phyloP scores from a whole-genome alignment of 768 basidiomycete species.

The Leccinum fibrillosum region DNA sequence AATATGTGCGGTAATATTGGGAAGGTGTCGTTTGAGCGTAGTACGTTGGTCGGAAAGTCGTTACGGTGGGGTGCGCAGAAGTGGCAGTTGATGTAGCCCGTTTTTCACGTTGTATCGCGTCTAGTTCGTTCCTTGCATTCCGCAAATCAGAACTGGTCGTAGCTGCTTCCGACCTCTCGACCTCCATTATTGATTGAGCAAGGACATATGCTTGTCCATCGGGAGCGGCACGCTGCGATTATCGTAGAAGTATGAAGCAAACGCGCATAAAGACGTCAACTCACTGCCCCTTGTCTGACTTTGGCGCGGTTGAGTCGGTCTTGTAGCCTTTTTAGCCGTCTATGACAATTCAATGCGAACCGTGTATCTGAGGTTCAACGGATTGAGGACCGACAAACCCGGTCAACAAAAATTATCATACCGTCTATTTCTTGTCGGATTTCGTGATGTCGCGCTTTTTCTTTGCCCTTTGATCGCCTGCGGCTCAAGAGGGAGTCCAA shows the following conservation, averaged over 20 bases:
- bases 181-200: constrained; percentile 61
- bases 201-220: constrained; percentile 64
- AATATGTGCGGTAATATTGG: constrained; percentile 63
- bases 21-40: constrained; percentile 37
- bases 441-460: constrained; percentile 48
- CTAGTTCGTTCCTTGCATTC: constrained; percentile 58
- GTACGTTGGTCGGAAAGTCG: constrained; percentile 40
- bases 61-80: constrained; percentile 31
- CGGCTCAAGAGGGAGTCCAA: constrained; percentile 32
- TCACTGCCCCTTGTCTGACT: constrained; percentile 55
- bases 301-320: constrained; percentile 55
- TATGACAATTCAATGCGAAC: constrained; percentile 65
- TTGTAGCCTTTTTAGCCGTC: constrained; percentile 52
- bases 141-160: constrained; percentile 58
- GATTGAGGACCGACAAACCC: constrained; percentile 2
- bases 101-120: constrained; percentile 68
- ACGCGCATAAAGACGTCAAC: constrained; percentile 15
- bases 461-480: constrained; percentile 55
- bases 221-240: constrained; percentile 52
- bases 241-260: neutral
- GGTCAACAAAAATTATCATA: constrained; percentile 23
- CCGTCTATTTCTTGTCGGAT: constrained; percentile 51
- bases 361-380: constrained; percentile 50
- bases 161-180: constrained; percentile 61
- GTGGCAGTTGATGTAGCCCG: constrained; percentile 37